These are phyloP conservation scores for Shiraia sp. DNA, from an alignment of 2,329 filamentous ascomycete genomes.

Conservation along the genomic window DNA sequence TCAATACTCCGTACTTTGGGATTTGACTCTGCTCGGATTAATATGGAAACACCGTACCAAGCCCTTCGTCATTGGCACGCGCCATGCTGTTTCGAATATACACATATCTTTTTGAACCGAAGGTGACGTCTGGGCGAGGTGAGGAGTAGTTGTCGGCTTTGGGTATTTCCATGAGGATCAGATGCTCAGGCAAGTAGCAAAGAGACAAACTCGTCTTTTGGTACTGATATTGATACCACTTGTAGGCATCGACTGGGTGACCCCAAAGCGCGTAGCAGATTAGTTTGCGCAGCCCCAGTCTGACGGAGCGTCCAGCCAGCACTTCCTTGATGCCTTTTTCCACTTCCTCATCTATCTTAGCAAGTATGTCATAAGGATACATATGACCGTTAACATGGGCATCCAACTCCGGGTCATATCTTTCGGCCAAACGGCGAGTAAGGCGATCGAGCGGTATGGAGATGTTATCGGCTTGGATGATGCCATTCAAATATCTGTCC, in stretches of 20 bases:
- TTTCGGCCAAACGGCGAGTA: conserved; percentile 12
- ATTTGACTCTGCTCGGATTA: too few species aligned
- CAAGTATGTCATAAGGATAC: conserved; percentile 27
- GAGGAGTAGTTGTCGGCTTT: conserved; percentile 14
- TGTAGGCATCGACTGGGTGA: conserved; percentile 35
- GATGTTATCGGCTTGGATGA: conserved; percentile 18
- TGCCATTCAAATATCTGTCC: conserved; percentile 18
- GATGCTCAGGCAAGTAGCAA: conserved; percentile 32
- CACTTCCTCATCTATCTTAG: conserved; percentile 27
- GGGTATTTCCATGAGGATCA: conserved; percentile 22
- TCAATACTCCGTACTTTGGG: too few species aligned
- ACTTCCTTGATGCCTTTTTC: conserved; percentile 11
- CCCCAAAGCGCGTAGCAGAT: conserved; percentile 30
- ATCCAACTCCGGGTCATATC: conserved; percentile 24
- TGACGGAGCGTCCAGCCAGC: conserved; percentile 8
- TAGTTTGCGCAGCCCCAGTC: conserved; percentile 17
- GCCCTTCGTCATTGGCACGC: conserved; percentile 26
- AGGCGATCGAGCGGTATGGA: conserved; percentile 10
- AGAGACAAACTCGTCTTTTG: conserved; percentile 28
- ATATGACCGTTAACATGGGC: conserved; percentile 30
- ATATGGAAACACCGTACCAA: too few species aligned
- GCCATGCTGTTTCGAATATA: conserved; percentile 30
- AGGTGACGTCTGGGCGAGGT: conserved; percentile 11
- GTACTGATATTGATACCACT: conserved; percentile 35
- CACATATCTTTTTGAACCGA: conserved; percentile 8